These are phyloP conservation scores for Salix viminalis DNA, from an alignment of 345 rosid species.

Conservation along the genomic window DNA sequence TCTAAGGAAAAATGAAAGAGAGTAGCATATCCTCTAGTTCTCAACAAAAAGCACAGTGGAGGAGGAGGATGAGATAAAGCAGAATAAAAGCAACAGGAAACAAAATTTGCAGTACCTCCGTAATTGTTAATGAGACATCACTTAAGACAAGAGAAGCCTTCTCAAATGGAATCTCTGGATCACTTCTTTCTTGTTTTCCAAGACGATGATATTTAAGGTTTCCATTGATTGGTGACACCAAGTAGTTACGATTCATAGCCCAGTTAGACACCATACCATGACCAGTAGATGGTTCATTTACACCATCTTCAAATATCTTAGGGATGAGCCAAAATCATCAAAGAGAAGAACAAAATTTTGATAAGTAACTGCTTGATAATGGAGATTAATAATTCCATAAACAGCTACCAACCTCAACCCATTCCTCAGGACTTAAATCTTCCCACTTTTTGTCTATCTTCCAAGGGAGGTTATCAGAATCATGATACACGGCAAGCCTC, in stretches of 20 bases:
- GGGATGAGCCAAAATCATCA: constrained; percentile 7
- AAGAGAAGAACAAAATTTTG: not conserved
- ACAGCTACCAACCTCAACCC: constrained; percentile 77
- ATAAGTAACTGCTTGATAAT: constrained; percentile 2
- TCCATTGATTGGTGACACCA: constrained; percentile 91
- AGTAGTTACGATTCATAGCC: constrained; percentile 70
- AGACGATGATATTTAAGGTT: constrained; percentile 88
- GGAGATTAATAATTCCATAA: constrained; percentile 5
- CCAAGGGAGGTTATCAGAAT: constrained; percentile 80
- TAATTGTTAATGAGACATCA: constrained; percentile 74
- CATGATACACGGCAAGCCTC: constrained; percentile 95
- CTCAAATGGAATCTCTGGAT: constrained; percentile 92
- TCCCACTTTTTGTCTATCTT: constrained; percentile 82
- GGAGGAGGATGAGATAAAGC: not conserved
- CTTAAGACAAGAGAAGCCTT: constrained; percentile 73
- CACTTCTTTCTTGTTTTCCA: constrained; percentile 89
- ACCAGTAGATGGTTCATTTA: constrained; percentile 54
- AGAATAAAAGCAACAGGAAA: not conserved
- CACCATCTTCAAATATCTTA: constrained; percentile 96
- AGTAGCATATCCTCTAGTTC: not conserved
- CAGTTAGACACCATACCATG: constrained; percentile 49
- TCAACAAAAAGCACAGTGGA: not conserved
- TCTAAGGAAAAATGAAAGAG: not conserved
- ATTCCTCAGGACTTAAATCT: constrained; percentile 76
- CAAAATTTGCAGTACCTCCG: constrained; percentile 56